Evolutionary conservation across 352 stramenopile genomes (phyloP).

Genomic region (Globisporangium lucens): DNA sequence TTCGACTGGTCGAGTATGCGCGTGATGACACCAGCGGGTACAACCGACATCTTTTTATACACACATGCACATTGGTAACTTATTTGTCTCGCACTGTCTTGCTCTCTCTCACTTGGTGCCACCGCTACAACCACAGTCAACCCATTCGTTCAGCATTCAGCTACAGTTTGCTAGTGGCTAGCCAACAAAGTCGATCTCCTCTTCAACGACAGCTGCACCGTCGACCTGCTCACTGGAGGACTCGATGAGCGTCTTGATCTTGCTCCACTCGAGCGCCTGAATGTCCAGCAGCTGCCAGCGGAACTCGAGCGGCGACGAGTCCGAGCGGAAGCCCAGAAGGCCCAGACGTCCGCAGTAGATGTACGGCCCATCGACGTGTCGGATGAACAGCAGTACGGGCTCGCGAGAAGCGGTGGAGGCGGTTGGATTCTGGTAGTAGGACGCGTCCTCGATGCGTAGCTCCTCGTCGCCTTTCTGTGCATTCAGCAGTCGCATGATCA

Average conservation of each 20-base stretch:
- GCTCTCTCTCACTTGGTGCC: not conserved
- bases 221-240: constrained; percentile 10
- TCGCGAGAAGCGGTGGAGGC: constrained; percentile 5
- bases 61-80: not conserved
- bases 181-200: not conserved
- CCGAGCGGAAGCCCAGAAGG: constrained; percentile 34
- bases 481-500: constrained; percentile 28
- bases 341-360: constrained; percentile 65
- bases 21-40: not conserved
- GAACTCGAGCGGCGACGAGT: constrained; percentile 48
- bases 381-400: constrained; percentile 52
- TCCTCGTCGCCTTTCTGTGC: constrained; percentile 27
- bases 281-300: constrained; percentile 63
- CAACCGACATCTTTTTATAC: not conserved
- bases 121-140: not conserved
- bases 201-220: constrained; percentile 10
- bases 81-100: not conserved
- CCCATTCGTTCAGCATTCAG: not conserved
- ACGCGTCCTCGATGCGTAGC: constrained; percentile 31
- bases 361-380: constrained; percentile 50
- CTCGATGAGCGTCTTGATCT: constrained; percentile 28
- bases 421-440: constrained; percentile 13
- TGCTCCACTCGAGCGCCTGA: constrained; percentile 23
- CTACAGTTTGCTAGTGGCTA: not conserved
- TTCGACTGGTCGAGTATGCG: not conserved